A percentile compares a stretch with the other conserved stretches of the same genome.
phyloP scores from a whole-genome alignment of 1,284 basidiomycete genomes.

The Pseudozyma pruni region DNA sequence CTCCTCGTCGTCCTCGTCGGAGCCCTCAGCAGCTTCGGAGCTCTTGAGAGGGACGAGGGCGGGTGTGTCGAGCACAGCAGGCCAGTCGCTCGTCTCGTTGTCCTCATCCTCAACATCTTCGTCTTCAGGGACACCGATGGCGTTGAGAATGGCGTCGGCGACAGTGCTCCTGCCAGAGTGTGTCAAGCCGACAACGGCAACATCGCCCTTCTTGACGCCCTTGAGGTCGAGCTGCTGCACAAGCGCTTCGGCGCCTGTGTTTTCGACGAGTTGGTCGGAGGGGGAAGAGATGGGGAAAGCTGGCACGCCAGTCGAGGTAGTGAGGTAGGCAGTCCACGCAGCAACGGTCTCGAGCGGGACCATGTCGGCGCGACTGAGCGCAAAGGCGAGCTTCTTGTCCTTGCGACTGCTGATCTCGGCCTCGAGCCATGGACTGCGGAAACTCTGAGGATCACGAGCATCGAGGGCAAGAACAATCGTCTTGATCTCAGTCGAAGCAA shows the following conservation, averaged over 20 bases:
- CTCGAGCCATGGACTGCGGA: constrained; percentile 58
- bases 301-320: constrained; percentile 15
- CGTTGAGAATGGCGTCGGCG: constrained; percentile 50
- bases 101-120: constrained; percentile 38
- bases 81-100: constrained; percentile 43
- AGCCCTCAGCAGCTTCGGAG: constrained; percentile 27
- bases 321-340: constrained; percentile 51
- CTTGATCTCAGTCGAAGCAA: constrained; percentile 42
- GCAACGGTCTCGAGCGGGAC: constrained; percentile 59
- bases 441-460: constrained; percentile 59
- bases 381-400: constrained; percentile 44
- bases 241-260: constrained; percentile 39
- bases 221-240: constrained; percentile 50
- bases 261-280: constrained; percentile 32
- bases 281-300: constrained; percentile 54
- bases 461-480: constrained; percentile 55
- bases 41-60: constrained; percentile 46
- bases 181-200: constrained; percentile 55
- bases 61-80: constrained; percentile 60
- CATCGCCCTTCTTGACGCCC: constrained; percentile 33
- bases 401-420: constrained; percentile 19
- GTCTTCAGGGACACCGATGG: constrained; percentile 41
- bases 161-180: constrained; percentile 56
- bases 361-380: constrained; percentile 56
- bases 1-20: constrained; percentile 21